Conservation (phyloP, 1,284 basidiomycete genomes). For the Cryptococcus neoformans region DNA sequence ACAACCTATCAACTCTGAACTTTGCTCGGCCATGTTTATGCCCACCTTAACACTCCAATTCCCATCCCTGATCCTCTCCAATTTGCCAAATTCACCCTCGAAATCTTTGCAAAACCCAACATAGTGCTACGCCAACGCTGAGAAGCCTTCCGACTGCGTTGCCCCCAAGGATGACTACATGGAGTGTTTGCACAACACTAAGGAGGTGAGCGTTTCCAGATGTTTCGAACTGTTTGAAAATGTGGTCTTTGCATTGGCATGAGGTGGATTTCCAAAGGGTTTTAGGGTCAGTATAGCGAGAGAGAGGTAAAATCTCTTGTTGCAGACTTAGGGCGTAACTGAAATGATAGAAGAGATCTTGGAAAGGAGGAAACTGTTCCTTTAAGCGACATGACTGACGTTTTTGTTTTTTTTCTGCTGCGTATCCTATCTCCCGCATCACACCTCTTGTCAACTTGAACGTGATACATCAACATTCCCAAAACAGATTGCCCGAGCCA, state of each 20-base stretch:
- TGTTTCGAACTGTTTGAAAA: neutral
- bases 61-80: neutral
- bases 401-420: neutral
- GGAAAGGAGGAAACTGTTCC: no score
- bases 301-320: neutral
- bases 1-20: neutral
- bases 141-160: constrained; percentile 69
- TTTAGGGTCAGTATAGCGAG: neutral
- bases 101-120: neutral
- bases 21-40: neutral
- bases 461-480: neutral
- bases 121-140: constrained; percentile 84
- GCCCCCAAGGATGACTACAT: constrained; percentile 81
- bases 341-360: no score
- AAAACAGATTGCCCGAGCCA: constrained; percentile 66
- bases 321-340: no score
- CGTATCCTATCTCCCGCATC: neutral
- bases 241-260: neutral
- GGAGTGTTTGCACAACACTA: constrained; percentile 86
- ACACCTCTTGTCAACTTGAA: neutral
- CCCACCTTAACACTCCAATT: neutral
- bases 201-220: constrained; percentile 63
- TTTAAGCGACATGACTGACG: neutral
- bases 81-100: neutral
- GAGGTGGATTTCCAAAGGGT: neutral